A percentile compares a stretch with the other conserved stretches of the same genome.
These are phyloP conservation scores for Ganoderma meredithae DNA, from an alignment of 1,284 basidiomycete species.

Conservation along the genomic window DNA sequence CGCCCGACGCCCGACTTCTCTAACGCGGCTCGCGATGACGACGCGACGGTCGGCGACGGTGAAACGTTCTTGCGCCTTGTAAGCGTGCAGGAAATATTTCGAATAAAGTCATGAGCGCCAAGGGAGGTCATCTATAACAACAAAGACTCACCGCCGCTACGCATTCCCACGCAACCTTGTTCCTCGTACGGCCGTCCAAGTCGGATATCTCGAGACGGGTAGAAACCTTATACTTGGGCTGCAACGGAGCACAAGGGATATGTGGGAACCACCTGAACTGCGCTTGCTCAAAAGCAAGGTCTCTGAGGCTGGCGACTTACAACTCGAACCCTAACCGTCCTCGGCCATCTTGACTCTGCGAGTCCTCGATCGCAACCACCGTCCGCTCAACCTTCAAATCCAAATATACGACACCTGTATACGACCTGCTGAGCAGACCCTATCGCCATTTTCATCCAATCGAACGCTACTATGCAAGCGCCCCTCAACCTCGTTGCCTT, in stretches of 20 bases:
- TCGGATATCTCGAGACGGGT: not conserved
- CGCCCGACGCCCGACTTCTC: not conserved
- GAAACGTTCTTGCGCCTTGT: not conserved
- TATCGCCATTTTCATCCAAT: too few species aligned
- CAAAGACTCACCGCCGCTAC: not conserved
- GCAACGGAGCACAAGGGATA: conserved; percentile 1
- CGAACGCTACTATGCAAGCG: not conserved
- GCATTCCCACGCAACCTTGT: conserved; percentile 11
- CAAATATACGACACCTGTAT: not conserved
- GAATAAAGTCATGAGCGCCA: not conserved
- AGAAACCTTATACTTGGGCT: not conserved
- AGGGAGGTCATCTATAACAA: not conserved
- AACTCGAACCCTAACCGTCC: not conserved
- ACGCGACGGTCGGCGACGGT: not conserved
- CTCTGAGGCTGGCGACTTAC: not conserved
- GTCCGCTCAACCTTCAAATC: not conserved
- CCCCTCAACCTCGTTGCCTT: conserved; percentile 8
- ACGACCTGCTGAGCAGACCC: not conserved
- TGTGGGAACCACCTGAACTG: not conserved
- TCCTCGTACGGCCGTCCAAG: not conserved
- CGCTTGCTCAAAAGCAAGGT: not conserved
- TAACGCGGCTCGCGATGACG: not conserved
- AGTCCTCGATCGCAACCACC: not conserved
- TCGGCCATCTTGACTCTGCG: not conserved
- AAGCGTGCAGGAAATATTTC: not conserved